These are phyloP conservation scores for Puccinia hordei DNA, from an alignment of 1,284 basidiomycete genomes.

Conservation along the genomic window DNA sequence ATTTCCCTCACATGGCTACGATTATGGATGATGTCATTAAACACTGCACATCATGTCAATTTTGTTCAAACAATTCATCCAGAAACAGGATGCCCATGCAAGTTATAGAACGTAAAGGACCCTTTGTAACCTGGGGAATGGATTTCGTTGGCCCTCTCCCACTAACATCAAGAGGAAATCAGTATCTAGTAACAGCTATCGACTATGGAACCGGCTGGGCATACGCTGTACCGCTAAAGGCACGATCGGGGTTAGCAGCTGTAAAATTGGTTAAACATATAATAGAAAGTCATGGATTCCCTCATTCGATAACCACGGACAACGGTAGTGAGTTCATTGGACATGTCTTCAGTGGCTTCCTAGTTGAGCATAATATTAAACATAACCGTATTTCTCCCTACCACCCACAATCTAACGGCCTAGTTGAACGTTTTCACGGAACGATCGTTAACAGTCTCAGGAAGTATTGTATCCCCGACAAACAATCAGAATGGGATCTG, in stretches of 20 bases:
- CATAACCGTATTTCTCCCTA: not conserved
- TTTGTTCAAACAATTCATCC: not conserved
- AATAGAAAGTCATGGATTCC: slow-evolving; percentile 21
- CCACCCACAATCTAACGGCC: slow-evolving; percentile 26
- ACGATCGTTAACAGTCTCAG: not conserved
- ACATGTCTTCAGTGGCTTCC: not conserved
- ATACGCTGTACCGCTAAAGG: not conserved
- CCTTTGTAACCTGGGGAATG: slow-evolving; percentile 11
- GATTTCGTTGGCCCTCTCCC: slow-evolving; percentile 13
- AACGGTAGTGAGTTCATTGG: slow-evolving; percentile 17
- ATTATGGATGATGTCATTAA: not conserved
- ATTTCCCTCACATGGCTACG: not conserved
- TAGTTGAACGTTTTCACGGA: slow-evolving; percentile 21
- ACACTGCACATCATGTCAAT: not conserved
- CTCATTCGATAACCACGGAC: slow-evolving; percentile 8
- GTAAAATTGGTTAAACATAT: not conserved
- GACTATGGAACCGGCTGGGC: slow-evolving; percentile 40
- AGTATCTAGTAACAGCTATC: slow-evolving; percentile 22
- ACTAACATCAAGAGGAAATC: not conserved
- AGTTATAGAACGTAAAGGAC: not conserved
- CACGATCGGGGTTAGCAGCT: not conserved
- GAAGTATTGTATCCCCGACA: slow-evolving; percentile 3
- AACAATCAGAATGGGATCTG: slow-evolving; percentile 23
- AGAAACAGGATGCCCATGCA: slow-evolving; percentile 12
- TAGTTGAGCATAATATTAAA: not conserved